Conservation (phyloP, 2,329 filamentous ascomycete species). For the Fusarium protoensiforme region DNA sequence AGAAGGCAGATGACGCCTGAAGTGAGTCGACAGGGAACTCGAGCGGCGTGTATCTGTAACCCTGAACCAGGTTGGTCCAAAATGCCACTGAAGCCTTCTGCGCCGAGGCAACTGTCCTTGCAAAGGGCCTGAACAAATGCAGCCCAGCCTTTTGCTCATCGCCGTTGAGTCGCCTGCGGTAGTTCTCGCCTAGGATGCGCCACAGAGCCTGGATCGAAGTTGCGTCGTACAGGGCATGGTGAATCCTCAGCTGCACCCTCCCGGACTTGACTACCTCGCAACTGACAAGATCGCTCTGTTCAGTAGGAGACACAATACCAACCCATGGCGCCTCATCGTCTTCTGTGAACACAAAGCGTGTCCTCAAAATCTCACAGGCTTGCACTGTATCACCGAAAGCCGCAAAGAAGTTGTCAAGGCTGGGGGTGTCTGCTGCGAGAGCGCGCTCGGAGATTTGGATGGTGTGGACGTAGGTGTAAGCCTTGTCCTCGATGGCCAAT, state of each 20-base stretch:
- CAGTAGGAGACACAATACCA: slow-evolving; percentile 14
- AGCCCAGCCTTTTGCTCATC: neutral
- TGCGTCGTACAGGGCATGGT: slow-evolving; percentile 22
- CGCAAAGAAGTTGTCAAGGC: slow-evolving; percentile 3
- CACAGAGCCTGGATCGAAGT: neutral
- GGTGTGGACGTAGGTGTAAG: slow-evolving; percentile 15
- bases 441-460: slow-evolving; percentile 10
- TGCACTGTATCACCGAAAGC: slow-evolving; percentile 11
- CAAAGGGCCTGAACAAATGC: slow-evolving; percentile 13
- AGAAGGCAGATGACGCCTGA: slow-evolving; percentile 9
- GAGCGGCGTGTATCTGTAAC: slow-evolving; percentile 3
- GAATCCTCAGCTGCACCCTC: slow-evolving; percentile 1
- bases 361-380: slow-evolving; percentile 15
- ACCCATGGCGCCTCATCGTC: slow-evolving; percentile 19
- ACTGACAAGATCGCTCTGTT: slow-evolving; percentile 13
- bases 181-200: neutral
- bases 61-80: neutral
- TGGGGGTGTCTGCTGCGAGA: neutral
- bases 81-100: neutral
- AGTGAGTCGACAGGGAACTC: neutral
- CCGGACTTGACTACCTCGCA: slow-evolving; percentile 1
- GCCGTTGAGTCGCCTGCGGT: neutral
- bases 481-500: neutral
- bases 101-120: neutral
- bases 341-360: slow-evolving; percentile 15